Conservation (phyloP, 2,329 filamentous ascomycete species). For the Microdochium trichocladiopsis region DNA sequence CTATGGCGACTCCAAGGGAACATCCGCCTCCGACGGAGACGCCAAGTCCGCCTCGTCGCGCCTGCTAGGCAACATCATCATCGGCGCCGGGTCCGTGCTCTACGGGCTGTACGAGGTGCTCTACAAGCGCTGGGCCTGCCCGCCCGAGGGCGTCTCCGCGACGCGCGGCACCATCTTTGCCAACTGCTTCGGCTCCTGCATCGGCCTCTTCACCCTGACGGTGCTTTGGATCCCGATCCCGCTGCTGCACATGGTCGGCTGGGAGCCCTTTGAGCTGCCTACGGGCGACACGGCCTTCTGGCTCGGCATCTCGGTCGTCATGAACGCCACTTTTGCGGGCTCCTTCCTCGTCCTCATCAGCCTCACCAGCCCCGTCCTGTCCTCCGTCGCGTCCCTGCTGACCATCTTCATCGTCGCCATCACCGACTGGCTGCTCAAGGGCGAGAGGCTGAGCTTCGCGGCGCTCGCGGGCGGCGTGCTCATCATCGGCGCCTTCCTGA, state of each 20-base stretch:
- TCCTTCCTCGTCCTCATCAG: conserved; percentile 90
- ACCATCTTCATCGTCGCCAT: conserved; percentile 96
- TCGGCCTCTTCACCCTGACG: conserved; percentile 76
- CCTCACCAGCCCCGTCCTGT: conserved; percentile 85
- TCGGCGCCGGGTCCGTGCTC: conserved; percentile 81
- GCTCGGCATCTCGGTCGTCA: conserved; percentile 70
- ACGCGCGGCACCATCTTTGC: conserved; percentile 94
- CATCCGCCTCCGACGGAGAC: conserved; percentile 21
- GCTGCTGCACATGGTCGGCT: conserved; percentile 68
- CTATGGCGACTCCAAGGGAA: conserved; percentile 66
- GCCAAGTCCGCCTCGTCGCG: conserved; percentile 49
- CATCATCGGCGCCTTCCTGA: conserved; percentile 81
- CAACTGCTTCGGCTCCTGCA: conserved; percentile 82
- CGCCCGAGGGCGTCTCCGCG: conserved; percentile 78
- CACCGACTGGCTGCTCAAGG: conserved; percentile 81
- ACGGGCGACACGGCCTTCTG: conserved; percentile 71
- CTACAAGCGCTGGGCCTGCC: conserved; percentile 90
- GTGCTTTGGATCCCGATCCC: conserved; percentile 92
- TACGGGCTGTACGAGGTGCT: conserved; percentile 97
- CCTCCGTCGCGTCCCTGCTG: conserved; percentile 83
- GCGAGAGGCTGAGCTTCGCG: conserved; percentile 65
- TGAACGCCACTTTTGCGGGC: conserved; percentile 89
- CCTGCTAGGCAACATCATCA: conserved; percentile 81
- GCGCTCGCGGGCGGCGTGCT: conserved; percentile 76
- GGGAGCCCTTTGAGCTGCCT: conserved; percentile 80